These are phyloP conservation scores for Metschnikowia aberdeeniae DNA, from an alignment of 805 yeast genomes.

Conservation along the genomic window DNA sequence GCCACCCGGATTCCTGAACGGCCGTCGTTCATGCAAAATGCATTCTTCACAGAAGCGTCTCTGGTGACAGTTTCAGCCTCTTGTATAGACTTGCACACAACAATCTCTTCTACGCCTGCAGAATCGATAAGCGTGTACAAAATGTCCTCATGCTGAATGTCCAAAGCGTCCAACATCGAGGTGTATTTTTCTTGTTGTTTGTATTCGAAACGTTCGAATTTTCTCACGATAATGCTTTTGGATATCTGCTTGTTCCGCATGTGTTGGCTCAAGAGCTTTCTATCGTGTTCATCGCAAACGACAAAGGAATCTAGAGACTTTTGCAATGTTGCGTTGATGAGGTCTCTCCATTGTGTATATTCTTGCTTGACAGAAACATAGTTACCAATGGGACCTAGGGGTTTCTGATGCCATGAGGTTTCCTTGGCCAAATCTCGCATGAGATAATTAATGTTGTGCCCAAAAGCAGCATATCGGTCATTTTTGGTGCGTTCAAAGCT, in stretches of 20 bases:
- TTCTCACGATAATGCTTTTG: slow-evolving; percentile 47
- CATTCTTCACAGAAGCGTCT: slow-evolving; percentile 37
- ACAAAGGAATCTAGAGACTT: slow-evolving; percentile 57
- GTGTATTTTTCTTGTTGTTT: slow-evolving; percentile 15
- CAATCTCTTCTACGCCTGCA: slow-evolving; percentile 52
- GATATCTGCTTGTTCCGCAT: slow-evolving; percentile 32
- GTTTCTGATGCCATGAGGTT: slow-evolving; percentile 39
- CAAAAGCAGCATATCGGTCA: slow-evolving; percentile 49
- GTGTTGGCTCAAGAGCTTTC: slow-evolving; percentile 28
- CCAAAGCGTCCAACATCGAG: slow-evolving; percentile 59
- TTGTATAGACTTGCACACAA: slow-evolving; percentile 48
- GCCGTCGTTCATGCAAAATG: slow-evolving; percentile 29
- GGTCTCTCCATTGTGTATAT: slow-evolving; percentile 51
- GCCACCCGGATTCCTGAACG: slow-evolving; percentile 45
- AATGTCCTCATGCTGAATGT: slow-evolving; percentile 50
- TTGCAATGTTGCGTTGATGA: slow-evolving; percentile 55
- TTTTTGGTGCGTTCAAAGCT: slow-evolving; percentile 14
- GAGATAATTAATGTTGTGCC: slow-evolving; percentile 39
- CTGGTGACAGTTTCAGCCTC: slow-evolving; percentile 45
- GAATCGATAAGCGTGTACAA: slow-evolving; percentile 63
- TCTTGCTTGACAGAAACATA: slow-evolving; percentile 53
- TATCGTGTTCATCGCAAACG: slow-evolving; percentile 63
- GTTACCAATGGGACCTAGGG: slow-evolving; percentile 80
- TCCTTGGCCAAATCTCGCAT: slow-evolving; percentile 32
- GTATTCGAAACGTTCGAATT: slow-evolving; percentile 56